Conservation (phyloP, 495 filamentous ascomycete genomes). For the Neurospora cerealis region DNA sequence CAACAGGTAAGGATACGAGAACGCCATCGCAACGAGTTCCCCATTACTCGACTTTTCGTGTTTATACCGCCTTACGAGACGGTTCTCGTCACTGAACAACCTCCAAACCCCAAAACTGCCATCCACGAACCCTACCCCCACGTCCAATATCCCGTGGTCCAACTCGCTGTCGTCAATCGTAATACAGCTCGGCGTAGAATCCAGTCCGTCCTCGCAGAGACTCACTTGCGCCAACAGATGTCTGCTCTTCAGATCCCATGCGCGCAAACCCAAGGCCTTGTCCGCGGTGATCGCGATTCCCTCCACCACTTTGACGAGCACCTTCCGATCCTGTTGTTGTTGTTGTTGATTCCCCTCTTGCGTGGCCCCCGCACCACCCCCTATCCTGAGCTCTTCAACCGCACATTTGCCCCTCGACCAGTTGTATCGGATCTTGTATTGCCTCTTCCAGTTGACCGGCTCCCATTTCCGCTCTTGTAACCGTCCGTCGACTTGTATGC, state of each 20-base stretch:
- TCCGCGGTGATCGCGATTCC: constrained; percentile 76
- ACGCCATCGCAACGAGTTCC: constrained; percentile 65
- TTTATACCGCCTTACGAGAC: constrained; percentile 40
- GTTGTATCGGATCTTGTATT: constrained; percentile 85
- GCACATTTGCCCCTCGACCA: constrained; percentile 80
- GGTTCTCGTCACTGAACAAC: constrained; percentile 34
- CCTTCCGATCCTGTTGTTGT: constrained; percentile 10
- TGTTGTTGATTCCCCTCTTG: not conserved
- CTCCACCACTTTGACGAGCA: constrained; percentile 62
- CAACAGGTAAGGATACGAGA: constrained; percentile 64
- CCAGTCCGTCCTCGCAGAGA: constrained; percentile 16
- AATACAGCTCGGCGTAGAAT: constrained; percentile 52
- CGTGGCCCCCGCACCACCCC: constrained; percentile 8
- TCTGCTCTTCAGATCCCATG: constrained; percentile 62
- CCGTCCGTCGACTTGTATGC: not conserved
- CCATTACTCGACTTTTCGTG: constrained; percentile 49
- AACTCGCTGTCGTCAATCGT: constrained; percentile 44
- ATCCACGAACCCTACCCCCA: constrained; percentile 68
- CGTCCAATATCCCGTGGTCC: constrained; percentile 28
- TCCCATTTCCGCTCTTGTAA: constrained; percentile 2
- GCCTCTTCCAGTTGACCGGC: constrained; percentile 65
- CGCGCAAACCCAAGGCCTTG: constrained; percentile 54
- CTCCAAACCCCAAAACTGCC: constrained; percentile 65
- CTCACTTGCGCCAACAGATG: constrained; percentile 40
- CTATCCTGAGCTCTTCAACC: constrained; percentile 65